Evolutionary conservation across 139 green algal genomes (phyloP).

Genomic region (Dunaliella primolecta): DNA sequence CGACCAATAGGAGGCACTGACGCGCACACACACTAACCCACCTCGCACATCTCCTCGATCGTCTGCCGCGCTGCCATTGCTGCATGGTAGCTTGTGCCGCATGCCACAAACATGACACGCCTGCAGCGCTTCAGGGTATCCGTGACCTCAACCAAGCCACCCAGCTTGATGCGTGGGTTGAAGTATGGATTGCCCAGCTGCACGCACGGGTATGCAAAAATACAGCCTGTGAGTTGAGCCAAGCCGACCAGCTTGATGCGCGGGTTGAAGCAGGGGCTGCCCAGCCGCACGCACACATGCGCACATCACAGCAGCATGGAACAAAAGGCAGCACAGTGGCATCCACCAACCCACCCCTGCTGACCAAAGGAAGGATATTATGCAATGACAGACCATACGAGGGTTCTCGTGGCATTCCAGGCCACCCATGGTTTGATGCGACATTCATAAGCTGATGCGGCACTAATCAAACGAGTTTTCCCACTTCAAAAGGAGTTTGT

Average conservation of each 20-base stretch:
- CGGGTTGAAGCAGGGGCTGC: neutral
- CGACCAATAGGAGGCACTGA: no score
- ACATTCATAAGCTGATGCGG: no score
- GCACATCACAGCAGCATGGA: neutral
- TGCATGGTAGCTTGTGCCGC: conserved; percentile 89
- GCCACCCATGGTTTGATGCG: no score
- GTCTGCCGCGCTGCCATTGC: conserved; percentile 73
- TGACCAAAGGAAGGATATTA: no score
- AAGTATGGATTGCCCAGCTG: conserved; percentile 37
- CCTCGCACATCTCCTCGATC: conserved; percentile 48
- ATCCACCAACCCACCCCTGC: no score
- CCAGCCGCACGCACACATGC: no score
- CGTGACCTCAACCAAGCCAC: conserved; percentile 67
- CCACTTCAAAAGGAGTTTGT: no score
- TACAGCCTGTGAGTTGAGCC: no score
- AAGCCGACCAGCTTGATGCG: neutral
- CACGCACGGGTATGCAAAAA: neutral
- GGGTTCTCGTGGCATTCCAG: no score
- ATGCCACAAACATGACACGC: conserved; percentile 91
- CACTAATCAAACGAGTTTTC: no score
- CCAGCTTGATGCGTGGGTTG: conserved; percentile 66
- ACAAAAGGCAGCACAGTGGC: no score
- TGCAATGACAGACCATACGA: no score
- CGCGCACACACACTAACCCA: neutral
- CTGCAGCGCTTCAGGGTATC: conserved; percentile 38